These are phyloP conservation scores for Polygonum maritimum DNA, from an alignment of 148 eudicot genomes.

Conservation along the genomic window DNA sequence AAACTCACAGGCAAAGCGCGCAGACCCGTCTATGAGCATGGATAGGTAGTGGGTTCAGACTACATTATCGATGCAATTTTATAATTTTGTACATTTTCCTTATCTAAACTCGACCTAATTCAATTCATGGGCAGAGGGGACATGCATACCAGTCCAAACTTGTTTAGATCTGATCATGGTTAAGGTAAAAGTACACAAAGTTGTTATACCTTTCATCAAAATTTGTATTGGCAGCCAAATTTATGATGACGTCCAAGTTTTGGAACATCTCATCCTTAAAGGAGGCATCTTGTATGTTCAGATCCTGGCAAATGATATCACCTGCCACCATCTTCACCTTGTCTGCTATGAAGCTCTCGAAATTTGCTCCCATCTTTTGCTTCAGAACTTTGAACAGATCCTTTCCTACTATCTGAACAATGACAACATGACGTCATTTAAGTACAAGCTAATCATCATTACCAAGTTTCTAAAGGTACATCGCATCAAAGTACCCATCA, in stretches of 20 bases:
- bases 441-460: background rate
- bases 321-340: constrained; percentile 40
- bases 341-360: constrained; percentile 19
- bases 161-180: too few relatives aligned
- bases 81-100: too few relatives aligned
- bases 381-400: constrained; percentile 37
- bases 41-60: too few relatives aligned
- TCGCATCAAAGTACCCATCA: background rate
- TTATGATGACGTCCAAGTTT: constrained; percentile 19
- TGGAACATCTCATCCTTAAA: constrained; percentile 24
- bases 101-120: too few relatives aligned
- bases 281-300: constrained; percentile 30
- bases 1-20: too few relatives aligned
- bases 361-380: constrained; percentile 21
- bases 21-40: too few relatives aligned
- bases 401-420: constrained; percentile 31
- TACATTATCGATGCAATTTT: too few relatives aligned
- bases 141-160: too few relatives aligned
- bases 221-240: constrained; percentile 23
- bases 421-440: background rate
- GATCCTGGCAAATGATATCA: constrained; percentile 29
- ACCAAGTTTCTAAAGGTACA: background rate
- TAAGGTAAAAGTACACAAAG: too few relatives aligned
- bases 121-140: too few relatives aligned
- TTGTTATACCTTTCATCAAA: constrained; percentile 44